Base-by-base conservation (phyloP, 441 rosid species). In the Mallotus repandus region DNA sequence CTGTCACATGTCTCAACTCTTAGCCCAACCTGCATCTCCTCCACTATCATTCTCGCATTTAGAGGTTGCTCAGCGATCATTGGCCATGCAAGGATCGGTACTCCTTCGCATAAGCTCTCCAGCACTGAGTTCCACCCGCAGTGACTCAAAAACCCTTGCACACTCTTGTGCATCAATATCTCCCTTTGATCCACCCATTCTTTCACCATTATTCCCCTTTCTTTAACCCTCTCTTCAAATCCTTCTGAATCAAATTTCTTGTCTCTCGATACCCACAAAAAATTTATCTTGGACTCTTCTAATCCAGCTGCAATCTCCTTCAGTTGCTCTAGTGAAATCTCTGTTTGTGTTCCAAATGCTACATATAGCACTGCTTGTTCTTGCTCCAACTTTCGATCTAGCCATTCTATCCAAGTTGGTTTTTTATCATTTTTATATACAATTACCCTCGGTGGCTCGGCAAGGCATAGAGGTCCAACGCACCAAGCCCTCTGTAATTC, bases 111-210 rank as follows among this genome's bases (percentile, higher is more conserved):
- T 53, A 91, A 74, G 74, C 91, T 89, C 76, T 89, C 98, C 71
- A 86, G 56, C 0, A 81, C 80, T 7, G 97, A 91, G 66, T 91
- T 93, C 98, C 95, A 89, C 15, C 96, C 98, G 22, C 97, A 91
- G 65, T 93, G 97, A 43, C 92, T 89, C 70, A 91, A 55, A 43
- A 87, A 86, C 25, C 95, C 93, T 82, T 74, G 14, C 19, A 91
- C 83, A 58, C 89, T 79, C 14, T 29, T 67, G 79, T 91, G 97
- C 70, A 41, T 70, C 18, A 93, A 29, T 58, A 89, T 89, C 79
- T 85, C 87, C 72, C 78, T 81, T 66, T 91, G 91, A 29, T 89
- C 81, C 2, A 89, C 97, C 95, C 98, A 93, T 6, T 86, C 89
- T 70, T 77, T 81, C 59, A 93, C 88, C 18, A 89, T 77, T 50